A percentile compares a stretch with the other conserved stretches of the same genome.
Conservation (phyloP, 768 basidiomycete species). For the Harrya chromipes region DNA sequence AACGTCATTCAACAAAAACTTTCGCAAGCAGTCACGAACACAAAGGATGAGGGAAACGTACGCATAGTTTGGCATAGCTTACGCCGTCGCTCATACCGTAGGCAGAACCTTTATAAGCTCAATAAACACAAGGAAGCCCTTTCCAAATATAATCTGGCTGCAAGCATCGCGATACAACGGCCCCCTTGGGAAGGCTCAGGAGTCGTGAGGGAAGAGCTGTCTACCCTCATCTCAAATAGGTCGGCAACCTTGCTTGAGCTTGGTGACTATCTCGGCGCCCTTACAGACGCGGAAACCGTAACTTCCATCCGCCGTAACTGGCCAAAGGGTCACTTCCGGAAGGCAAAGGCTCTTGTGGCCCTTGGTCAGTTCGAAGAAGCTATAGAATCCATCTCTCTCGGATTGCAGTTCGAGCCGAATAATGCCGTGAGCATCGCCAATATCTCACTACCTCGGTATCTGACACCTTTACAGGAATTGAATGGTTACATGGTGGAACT, state of each 20-base stretch:
- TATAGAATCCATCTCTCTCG: slow-evolving; percentile 75
- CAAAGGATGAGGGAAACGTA: slow-evolving; percentile 96
- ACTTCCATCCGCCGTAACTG: slow-evolving; percentile 80
- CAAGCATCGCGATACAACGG: slow-evolving; percentile 71
- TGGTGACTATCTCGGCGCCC: slow-evolving; percentile 70
- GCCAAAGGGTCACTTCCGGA: slow-evolving; percentile 96
- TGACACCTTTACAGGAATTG: slow-evolving; percentile 26
- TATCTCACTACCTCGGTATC: neutral
- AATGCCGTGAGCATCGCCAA: slow-evolving; percentile 43
- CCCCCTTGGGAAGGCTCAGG: slow-evolving; percentile 88
- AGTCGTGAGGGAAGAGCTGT: slow-evolving; percentile 85
- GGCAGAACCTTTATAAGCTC: slow-evolving; percentile 73
- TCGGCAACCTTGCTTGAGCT: slow-evolving; percentile 81
- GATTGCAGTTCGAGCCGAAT: slow-evolving; percentile 79
- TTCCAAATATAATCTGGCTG: slow-evolving; percentile 74
- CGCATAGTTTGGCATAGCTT: slow-evolving; percentile 31
- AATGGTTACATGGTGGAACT: slow-evolving; percentile 33
- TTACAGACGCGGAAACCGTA: slow-evolving; percentile 90
- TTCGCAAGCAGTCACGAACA: slow-evolving; percentile 65
- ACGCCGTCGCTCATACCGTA: slow-evolving; percentile 11
- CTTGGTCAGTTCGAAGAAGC: slow-evolving; percentile 71
- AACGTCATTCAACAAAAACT: slow-evolving; percentile 74
- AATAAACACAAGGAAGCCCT: slow-evolving; percentile 71
- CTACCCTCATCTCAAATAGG: slow-evolving; percentile 87
- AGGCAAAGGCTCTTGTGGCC: slow-evolving; percentile 82